Evolutionary conservation across 495 filamentous ascomycete species (phyloP).

Genomic region (Baudoinia panamericana): DNA sequence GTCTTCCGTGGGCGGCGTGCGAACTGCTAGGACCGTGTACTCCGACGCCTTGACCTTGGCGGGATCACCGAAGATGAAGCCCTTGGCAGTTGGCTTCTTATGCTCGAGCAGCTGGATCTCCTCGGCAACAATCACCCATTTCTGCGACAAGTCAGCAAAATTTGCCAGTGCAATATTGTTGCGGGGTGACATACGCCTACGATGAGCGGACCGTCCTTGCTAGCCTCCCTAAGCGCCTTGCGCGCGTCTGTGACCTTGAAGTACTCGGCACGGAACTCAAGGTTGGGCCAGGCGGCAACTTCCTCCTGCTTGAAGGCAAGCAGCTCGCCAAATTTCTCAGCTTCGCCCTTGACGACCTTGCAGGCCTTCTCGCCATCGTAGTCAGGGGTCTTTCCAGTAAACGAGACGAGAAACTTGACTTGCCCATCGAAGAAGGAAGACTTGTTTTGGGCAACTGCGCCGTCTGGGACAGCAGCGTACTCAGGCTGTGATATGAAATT

Average conservation of each 20-base stretch:
- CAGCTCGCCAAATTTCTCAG: slow-evolving; percentile 11
- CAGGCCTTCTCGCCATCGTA: background rate
- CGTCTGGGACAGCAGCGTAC: slow-evolving; percentile 1
- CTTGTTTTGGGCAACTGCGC: background rate
- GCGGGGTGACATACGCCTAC: slow-evolving; percentile 4
- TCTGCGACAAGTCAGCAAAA: background rate
- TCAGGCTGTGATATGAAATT: slow-evolving; percentile 13
- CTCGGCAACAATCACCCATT: slow-evolving; percentile 1
- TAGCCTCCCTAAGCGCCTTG: slow-evolving; percentile 3
- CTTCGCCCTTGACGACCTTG: slow-evolving; percentile 5
- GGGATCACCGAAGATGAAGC: background rate
- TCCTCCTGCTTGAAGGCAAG: slow-evolving; percentile 2
- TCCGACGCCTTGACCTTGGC: background rate
- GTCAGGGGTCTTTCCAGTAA: background rate
- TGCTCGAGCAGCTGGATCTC: no score
- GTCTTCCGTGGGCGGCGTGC: background rate
- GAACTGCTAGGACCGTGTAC: no score
- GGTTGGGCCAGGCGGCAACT: background rate
- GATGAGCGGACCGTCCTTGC: background rate
- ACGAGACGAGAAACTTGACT: slow-evolving; percentile 7
- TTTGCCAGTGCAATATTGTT: background rate
- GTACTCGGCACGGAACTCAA: slow-evolving; percentile 19
- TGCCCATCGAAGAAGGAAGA: slow-evolving; percentile 16
- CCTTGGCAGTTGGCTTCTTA: background rate
- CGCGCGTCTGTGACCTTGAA: slow-evolving; percentile 13